Evolutionary conservation across 2,329 filamentous ascomycete species (phyloP), one percentile per base, ranked within the genome.

Genomic region (Phaeosphaeriaceae sp.): DNA sequence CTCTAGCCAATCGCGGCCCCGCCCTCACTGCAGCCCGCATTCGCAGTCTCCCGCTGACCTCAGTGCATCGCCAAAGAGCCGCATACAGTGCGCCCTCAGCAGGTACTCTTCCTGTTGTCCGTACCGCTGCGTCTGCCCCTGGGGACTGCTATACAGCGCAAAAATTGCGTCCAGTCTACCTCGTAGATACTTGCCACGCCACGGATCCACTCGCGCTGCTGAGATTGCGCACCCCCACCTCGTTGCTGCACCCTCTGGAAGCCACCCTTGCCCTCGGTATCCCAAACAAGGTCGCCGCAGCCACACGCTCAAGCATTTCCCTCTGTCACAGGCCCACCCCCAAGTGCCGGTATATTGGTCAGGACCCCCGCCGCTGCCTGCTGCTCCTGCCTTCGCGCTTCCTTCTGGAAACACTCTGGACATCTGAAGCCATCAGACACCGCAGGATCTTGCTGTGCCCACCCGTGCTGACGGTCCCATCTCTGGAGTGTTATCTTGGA

Each of bases 271-370:
- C 61, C 64, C 50, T 56, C 66, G 62, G 61, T 54, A 50, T 65
- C 67, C 70, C 68, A 63, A 69, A 70, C 54, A 62, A 60, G 66
- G 49, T 66, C 61, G 65, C 69, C 66, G 68, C 70, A 71, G 70
- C 69, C 73, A 72, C 72, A 53, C 68, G 69, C 67, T 71, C 70
- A 66, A 67, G 60, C 59, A 61, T 66, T 60, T 63, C 13, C 31
- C 61, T 56, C 65, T 64, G 61, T 61, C 63, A 71, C 63, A 69
- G 62, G 67, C 63, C 61, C 58, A 56, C 56, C 56, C 62, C 59
- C 68, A 68, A 72, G 67, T 74, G 70, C 72, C 71, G 67, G 72
- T 76, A 76, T 75, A 76, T 75, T 76, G 73, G 72, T 70, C 68
- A 62, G 53, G 63, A 60, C 58, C 68, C 73, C 73, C 70, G 71